Conservation (phyloP, 2,329 filamentous ascomycete species). For the Penicillium rolfsii region DNA sequence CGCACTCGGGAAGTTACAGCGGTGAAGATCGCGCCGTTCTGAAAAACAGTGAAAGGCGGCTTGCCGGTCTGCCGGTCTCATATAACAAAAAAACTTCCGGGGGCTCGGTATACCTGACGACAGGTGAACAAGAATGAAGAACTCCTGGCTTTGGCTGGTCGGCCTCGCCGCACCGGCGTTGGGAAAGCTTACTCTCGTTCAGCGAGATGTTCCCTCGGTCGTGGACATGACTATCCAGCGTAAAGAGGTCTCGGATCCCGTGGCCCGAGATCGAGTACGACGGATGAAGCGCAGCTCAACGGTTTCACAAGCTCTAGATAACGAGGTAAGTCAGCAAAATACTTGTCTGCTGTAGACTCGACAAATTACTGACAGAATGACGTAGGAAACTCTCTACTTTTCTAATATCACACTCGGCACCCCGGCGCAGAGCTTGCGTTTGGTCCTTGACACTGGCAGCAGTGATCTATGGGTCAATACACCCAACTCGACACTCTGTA, state of each 20-base stretch:
- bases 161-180: slow-evolving; percentile 17
- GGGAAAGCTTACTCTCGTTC: slow-evolving; percentile 35
- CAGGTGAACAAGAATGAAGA: slow-evolving; percentile 25
- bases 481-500: slow-evolving; percentile 54
- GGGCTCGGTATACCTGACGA: background rate
- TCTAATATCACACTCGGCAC: slow-evolving; percentile 62
- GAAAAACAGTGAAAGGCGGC: background rate
- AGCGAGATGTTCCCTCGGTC: slow-evolving; percentile 48
- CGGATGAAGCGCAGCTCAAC: slow-evolving; percentile 47
- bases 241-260: slow-evolving; percentile 49
- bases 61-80: slow-evolving; percentile 11
- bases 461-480: slow-evolving; percentile 66
- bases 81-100: slow-evolving; percentile 6
- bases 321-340: slow-evolving; percentile 48
- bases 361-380: background rate
- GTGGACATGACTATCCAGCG: slow-evolving; percentile 57
- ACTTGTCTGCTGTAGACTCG: background rate
- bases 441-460: slow-evolving; percentile 66
- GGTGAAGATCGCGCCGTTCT: slow-evolving; percentile 1
- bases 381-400: slow-evolving; percentile 59
- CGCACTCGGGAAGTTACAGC: background rate
- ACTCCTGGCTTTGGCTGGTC: slow-evolving; percentile 23
- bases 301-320: slow-evolving; percentile 53
- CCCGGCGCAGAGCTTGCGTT: slow-evolving; percentile 56
- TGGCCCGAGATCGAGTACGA: slow-evolving; percentile 52